These are phyloP conservation scores for Lipomyces orientalis DNA, from an alignment of 805 yeast genomes.

Conservation along the genomic window DNA sequence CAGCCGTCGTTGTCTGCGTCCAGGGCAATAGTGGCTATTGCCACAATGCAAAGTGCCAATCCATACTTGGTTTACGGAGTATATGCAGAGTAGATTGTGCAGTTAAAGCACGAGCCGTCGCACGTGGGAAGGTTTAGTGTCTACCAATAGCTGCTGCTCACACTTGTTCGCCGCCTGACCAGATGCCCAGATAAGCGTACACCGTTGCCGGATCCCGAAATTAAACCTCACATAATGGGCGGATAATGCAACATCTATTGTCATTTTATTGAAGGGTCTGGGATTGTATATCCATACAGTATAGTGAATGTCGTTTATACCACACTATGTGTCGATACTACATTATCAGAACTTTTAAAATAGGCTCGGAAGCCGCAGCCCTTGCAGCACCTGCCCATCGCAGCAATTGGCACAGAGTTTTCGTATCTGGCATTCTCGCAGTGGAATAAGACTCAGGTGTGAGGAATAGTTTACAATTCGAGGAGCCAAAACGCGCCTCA, in stretches of 20 bases:
- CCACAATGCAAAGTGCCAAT: background rate
- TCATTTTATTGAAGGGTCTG: background rate
- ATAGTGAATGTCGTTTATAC: background rate
- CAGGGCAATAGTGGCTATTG: background rate
- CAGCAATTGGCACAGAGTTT: background rate
- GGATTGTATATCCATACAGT: background rate
- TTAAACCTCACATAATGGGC: background rate
- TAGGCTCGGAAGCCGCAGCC: background rate
- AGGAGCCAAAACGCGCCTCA: too few relatives aligned
- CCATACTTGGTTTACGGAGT: background rate
- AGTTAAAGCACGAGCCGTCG: background rate
- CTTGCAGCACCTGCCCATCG: background rate
- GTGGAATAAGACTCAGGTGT: background rate
- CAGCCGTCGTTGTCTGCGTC: background rate
- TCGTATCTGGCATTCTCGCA: background rate
- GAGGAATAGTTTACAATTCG: background rate
- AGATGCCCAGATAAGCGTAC: background rate
- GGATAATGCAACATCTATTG: background rate
- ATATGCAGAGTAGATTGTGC: background rate
- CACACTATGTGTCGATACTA: background rate
- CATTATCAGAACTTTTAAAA: too few relatives aligned
- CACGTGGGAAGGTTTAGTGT: background rate
- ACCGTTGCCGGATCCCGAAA: background rate
- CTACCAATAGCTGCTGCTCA: background rate
- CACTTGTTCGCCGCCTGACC: background rate